Base-by-base conservation (phyloP, 805 yeast species). In the Candida argentea region DNA sequence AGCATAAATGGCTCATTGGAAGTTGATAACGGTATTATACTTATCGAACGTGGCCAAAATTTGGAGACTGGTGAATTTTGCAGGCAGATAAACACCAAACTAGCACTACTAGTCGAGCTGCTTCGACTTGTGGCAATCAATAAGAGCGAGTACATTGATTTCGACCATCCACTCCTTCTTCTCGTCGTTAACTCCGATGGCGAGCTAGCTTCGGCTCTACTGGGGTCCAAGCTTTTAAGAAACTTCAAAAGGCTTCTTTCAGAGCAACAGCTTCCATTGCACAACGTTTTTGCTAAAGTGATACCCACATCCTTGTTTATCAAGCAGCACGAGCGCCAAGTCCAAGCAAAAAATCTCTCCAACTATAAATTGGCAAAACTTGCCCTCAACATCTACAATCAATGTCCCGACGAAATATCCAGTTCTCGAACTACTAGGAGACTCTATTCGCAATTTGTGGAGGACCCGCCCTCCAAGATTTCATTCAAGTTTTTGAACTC, bases 301-400 rank as follows among this genome's bases (percentile, higher is more conserved):
- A 36, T 61, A 1, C 65, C 65, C 3, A 44, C 50, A 4, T 29
- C 40, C 5, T 39, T 43, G 20, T 27, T 59, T 4, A 39, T 49
- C 16, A 52, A 48, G 29, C 38, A 40, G 25, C 13, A 30, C 7
- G 31, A 39, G 1, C 32, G 30, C 14, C 38, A 43, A 20, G 23
- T 27, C 12, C 30, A 38, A 18, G 29, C 50, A 16, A 49, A 44
- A 34, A 41, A 52, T 27, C 34, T 59, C 10, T 50, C 65, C 8
- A 52, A 48, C 28, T 46, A 48, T 20, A 55, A 56, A 20, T 43
- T 68, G 12, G 51, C 67, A 3, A 62, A 57, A 27, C 32, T 76
- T 3, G 60, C 80, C 5, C 48, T 75, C 40, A 60, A 65, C 13
- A 51, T 80, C 3, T 81, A 77, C 50, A 77, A 76, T 42, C 53